Evolutionary conservation across 2,329 filamentous ascomycete species (phyloP), one percentile per base, ranked within the genome.

Genomic region (Sphaerulina vaccinii): DNA sequence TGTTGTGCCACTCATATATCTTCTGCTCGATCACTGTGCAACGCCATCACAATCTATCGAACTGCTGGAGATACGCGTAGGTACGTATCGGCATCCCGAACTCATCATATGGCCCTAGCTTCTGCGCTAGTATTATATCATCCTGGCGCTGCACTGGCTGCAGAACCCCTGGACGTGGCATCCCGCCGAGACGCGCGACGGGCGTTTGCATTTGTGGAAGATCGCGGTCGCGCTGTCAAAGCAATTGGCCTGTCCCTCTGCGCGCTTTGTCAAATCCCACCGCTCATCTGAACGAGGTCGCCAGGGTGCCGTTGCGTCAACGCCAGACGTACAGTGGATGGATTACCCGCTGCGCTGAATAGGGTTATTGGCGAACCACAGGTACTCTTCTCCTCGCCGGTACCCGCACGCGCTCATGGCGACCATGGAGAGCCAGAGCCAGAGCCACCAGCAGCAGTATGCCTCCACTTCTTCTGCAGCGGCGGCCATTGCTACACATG

Each of bases 381-480:
- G 40, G n/a, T 19, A 16, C 23, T 32, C 40, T 15, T 18, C 24
- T 22, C 39, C 15, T 16, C 24, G 27, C 40, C 27, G 36, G 36
- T 23, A 29, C 15, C 23, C 40, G 40, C 22, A 27, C 18, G 36
- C 36, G 36, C 36, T 18, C 36, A 13, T 13, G 36, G 10, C 18
- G 16, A 39, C 22, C 15, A 13, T 19, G 16, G 9, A n/a, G 32
- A 47, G n/a, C 27, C 27, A 27, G 24, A 5, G n/a, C 27, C 3
- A 29, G 27, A 9, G n/a, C 3, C 4, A 29, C 21, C 45, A 48
- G 36, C 45, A 48, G 22, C 23, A 29, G 19, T 42, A 41, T 42
- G 46, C 46, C 4, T 42, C 46, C 11, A 15, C 46, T 22, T 48
- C 36, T 36, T 22, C 46, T 15, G 41, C 37, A 23, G 47, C 47